Conservation (phyloP, 2,329 filamentous ascomycete species). For the Cyanodermella asteris region DNA sequence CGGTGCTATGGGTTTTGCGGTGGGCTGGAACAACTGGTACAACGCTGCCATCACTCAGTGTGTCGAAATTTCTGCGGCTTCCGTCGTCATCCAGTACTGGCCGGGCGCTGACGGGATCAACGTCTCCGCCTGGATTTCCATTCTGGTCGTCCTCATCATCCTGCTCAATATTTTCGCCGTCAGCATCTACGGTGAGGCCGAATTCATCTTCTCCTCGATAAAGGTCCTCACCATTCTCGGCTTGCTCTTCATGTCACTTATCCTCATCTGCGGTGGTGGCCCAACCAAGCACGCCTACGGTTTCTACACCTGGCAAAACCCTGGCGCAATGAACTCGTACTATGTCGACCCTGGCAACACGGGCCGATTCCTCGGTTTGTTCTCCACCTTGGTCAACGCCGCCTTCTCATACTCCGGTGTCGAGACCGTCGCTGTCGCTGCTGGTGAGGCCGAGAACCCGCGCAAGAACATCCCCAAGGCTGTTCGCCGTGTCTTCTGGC, state of each 20-base stretch:
- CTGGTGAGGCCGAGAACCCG: slow-evolving; percentile 26
- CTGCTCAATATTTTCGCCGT: slow-evolving; percentile 38
- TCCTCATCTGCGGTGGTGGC: slow-evolving; percentile 41
- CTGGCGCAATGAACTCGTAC: slow-evolving; percentile 23
- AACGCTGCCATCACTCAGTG: slow-evolving; percentile 24
- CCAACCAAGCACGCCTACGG: slow-evolving; percentile 37
- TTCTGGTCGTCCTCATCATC: slow-evolving; percentile 37
- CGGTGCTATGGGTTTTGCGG: slow-evolving; percentile 25
- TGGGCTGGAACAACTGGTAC: slow-evolving; percentile 30
- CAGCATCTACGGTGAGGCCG: slow-evolving; percentile 26
- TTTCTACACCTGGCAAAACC: slow-evolving; percentile 44
- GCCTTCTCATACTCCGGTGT: slow-evolving; percentile 30
- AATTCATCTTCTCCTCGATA: slow-evolving; percentile 29
- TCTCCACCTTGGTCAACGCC: slow-evolving; percentile 23
- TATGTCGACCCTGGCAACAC: slow-evolving; percentile 17
- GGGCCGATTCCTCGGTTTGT: slow-evolving; percentile 32
- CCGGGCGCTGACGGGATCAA: slow-evolving; percentile 17
- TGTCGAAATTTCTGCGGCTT: slow-evolving; percentile 40
- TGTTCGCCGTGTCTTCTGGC: slow-evolving; percentile 22
- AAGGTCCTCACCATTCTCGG: slow-evolving; percentile 28
- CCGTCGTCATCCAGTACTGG: slow-evolving; percentile 43
- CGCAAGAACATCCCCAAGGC: slow-evolving; percentile 19
- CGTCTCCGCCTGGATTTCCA: slow-evolving; percentile 29
- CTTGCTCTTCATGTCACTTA: slow-evolving; percentile 23
- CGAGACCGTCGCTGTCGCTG: slow-evolving; percentile 26